Evolutionary conservation across 768 basidiomycete genomes (phyloP), one percentile per base, ranked within the genome.

Genomic region (Pleurotus tuoliensis): DNA sequence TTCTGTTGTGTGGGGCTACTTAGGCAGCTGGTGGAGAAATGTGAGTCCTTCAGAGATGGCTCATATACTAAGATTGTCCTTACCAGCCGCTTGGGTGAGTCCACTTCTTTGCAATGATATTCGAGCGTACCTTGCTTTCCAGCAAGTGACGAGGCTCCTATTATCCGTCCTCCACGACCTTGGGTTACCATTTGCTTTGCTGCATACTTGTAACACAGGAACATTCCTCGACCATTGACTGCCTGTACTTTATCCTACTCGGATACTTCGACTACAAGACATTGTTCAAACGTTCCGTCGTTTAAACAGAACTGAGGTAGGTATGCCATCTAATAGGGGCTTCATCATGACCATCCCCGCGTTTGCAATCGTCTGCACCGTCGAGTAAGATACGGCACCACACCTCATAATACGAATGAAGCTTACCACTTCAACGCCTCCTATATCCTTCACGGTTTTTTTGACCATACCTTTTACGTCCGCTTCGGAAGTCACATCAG

Each of bases 1-100:
- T 77, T 27, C 78, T 79, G 4, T 63, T 63, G 55, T 78, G 59
- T 27, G 58, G 58, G 11, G 67, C 75, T 3, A 76, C 62, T 58
- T 78, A 74, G n/a, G 63, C 38, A 0, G 76, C 75, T 77, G 34
- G 15, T 6, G 18, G 6, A 6, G 3, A 49, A 46, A 7, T 56
- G 20, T 39, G 18, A 11, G 22, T 0, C 27, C 5, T 2, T n/a
- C 46, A 15, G 39, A 11, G 47, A 61, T 11, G 30, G 30, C 30
- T 7, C 9, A 30, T 3, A 3, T 3, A 30, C 30, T 30, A 11
- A 8, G 2, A 2, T 30, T 30, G 9, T 30, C 7, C 67, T 16
- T 16, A 62, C 63, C 61, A 20, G 61, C 59, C 15, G 55, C 47
- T 24, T 64, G 63, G 1, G 63, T 64, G 1, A 62, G 15, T 3